Base-by-base conservation (phyloP, 2,329 filamentous ascomycete genomes). In the Pseudopithomyces chartarum region DNA sequence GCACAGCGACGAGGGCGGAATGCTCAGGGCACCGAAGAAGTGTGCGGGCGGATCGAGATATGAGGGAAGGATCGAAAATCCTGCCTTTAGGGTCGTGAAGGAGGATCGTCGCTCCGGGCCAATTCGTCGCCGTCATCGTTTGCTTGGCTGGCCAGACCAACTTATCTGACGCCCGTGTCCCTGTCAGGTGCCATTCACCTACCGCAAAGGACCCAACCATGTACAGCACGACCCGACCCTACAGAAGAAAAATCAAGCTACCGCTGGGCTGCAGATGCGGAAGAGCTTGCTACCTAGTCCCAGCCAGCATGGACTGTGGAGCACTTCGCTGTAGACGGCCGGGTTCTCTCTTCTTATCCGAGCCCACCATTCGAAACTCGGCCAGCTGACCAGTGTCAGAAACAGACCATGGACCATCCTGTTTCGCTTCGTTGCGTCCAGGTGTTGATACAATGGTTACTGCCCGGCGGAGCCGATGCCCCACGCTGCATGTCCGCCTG, bases 31-130 rank as follows among this genome's bases (percentile, higher is more conserved):
- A 23, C 13, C 2, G 17, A 47, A 17, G 29, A 46, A 29, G 44
- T 26, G 43, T 17, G 52, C 48, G 46, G 44, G 56, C 56, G 56
- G 56, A 58, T 58, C 56, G 56, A 38, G 46, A 32, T 23, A 51
- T 47, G 38, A 43, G 32, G 20, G 47, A 40, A 39, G 34, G 20
- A 58, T 58, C 56, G 49, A 51, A 54, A 56, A 55, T 29, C 22
- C 53, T 45, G 45, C 13, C 19, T 40, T 29, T 12, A 19, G 29
- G 40, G 39, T 6, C 6, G 38, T 40, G 3, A 10, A 40, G 2
- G 38, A 40, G 38, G 52, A 55, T 51, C 45, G 45, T 45, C 43
- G 19, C 17, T 7, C 20, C 26, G 13, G 33, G 19, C n/a, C 12
- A 42, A 32, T 19, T 39, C 53, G 45, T 55, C 45, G 45, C 52